Conservation (phyloP, 768 basidiomycete species). For the Trametes cubensis region DNA sequence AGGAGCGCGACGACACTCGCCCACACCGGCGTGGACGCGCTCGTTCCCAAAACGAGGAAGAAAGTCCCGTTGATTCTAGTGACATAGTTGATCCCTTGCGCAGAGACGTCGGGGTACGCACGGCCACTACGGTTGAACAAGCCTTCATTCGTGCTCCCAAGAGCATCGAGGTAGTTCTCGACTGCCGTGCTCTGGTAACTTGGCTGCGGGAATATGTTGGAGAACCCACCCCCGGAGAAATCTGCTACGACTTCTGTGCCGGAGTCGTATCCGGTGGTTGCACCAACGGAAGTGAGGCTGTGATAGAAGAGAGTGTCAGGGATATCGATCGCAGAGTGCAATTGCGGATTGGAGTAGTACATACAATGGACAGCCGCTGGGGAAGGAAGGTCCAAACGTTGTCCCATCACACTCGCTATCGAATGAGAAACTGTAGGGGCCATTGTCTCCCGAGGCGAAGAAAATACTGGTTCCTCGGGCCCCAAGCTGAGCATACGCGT, state of each 20-base stretch:
- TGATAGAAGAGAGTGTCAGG: background rate
- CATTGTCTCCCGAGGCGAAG: conserved; percentile 42
- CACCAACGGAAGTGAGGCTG: conserved; percentile 33
- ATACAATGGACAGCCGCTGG: conserved; percentile 39
- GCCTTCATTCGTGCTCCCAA: conserved; percentile 22
- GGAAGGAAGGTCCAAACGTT: conserved; percentile 40
- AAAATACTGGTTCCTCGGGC: conserved; percentile 40
- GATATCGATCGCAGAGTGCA: too few species aligned
- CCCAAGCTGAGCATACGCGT: conserved; percentile 38
- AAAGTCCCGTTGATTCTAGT: conserved; percentile 35
- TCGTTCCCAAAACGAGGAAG: conserved; percentile 35
- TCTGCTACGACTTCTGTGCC: conserved; percentile 23
- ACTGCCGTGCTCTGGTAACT: conserved; percentile 29
- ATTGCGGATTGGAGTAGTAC: background rate
- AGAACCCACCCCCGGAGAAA: conserved; percentile 34
- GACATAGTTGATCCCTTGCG: conserved; percentile 51
- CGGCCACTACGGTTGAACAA: conserved; percentile 30
- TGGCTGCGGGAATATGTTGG: conserved; percentile 30
- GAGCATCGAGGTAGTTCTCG: conserved; percentile 14
- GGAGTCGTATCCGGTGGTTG: conserved; percentile 26
- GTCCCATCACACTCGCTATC: conserved; percentile 43
- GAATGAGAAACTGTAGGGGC: conserved; percentile 35
- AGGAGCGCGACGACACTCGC: conserved; percentile 38
- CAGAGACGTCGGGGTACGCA: conserved; percentile 68
- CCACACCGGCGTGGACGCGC: conserved; percentile 38